Conservation (phyloP, 345 rosid genomes). For the Gossypium arboreum region DNA sequence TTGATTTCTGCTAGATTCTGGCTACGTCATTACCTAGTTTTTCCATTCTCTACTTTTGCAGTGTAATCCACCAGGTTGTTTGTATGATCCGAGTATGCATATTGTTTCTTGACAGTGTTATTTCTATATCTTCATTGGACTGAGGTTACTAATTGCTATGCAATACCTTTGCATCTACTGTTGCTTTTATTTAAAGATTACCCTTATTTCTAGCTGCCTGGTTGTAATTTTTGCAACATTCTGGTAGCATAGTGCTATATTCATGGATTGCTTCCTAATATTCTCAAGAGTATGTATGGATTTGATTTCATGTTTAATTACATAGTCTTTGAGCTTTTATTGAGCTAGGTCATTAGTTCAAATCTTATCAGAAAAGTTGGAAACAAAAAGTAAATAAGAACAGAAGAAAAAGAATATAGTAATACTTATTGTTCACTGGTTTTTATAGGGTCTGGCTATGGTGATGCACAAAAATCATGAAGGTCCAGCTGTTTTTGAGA, state of each 20-base stretch:
- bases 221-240: background rate
- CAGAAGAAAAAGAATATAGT: background rate
- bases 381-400: background rate
- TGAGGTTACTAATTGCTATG: background rate
- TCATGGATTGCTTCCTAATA: background rate
- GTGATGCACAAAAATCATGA: conserved; percentile 85
- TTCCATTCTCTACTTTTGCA: no score
- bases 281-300: background rate
- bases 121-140: background rate
- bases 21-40: background rate
- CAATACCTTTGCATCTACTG: background rate
- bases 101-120: background rate
- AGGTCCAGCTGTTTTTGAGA: conserved; percentile 74
- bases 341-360: background rate
- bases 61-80: background rate
- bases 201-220: background rate
- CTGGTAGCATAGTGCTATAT: background rate
- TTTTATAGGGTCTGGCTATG: conserved; percentile 75
- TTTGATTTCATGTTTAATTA: background rate
- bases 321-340: background rate
- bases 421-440: background rate
- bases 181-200: background rate
- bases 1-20: background rate
- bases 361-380: background rate
- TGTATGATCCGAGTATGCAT: background rate